Base-by-base conservation (phyloP, 179 eudicot species). In the Spinacia oleracea region DNA sequence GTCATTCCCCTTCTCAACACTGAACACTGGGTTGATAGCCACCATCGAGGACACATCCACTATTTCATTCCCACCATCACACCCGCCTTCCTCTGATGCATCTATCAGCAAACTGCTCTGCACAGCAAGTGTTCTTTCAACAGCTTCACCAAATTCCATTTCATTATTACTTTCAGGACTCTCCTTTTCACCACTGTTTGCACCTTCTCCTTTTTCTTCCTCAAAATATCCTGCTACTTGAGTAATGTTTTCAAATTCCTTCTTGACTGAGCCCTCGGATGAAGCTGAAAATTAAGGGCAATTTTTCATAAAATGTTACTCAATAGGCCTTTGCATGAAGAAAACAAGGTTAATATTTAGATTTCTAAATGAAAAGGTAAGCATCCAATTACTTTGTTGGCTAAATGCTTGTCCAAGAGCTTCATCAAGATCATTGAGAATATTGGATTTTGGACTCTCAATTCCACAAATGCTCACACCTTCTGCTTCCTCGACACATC, bases 71-170 rank as follows among this genome's bases (percentile, higher is more conserved):
- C 0, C 43, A 46, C 7, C 62, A 50, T 34, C 79, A 45, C 10
- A 31, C 31, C 32, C 23, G 23, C 15, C 63, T 10, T 34, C 45
- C 45, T 64, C 15, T 76, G 32, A 32, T 5, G 48, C 31, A 23
- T 4, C 46, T 8, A 27, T n/a, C 18, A 42, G 25, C 29, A 46
- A 9, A 46, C 16, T 46, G 40, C 10, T 63, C 18, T 63, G 71
- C 59, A 27, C 4, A 2, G 43, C 15, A 46, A 20, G 14, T n/a
- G 32, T 32, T 10, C 15, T 46, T 29, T 31, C 60, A 2, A 31
- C 21, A 66, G 10, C 72, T 75, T 40, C 78, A 65, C 42, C 72
- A 65, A 65, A 64, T 2, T 32, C 48, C 2, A 21, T 46, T 65
- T 31, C 62, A 11, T 14, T 46, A 11, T n/a, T 32, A 76, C 7